Base-by-base conservation (phyloP, 129 eudicot genomes). In the Flaveria sonorensis region DNA sequence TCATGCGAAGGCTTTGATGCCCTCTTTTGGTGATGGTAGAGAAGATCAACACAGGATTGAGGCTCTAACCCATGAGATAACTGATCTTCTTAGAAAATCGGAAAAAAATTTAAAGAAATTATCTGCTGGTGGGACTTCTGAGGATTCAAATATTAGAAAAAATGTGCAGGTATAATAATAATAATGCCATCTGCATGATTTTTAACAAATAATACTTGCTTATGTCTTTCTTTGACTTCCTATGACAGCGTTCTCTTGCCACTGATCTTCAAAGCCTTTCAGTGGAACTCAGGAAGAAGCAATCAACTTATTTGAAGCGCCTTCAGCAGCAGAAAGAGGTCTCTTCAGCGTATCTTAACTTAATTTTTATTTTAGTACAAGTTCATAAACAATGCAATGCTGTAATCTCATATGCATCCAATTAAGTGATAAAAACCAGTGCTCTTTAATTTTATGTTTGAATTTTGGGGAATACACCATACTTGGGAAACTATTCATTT, bases 1-100 rank as follows among this genome's bases (percentile, higher is more conserved):
- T 79, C 98, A 93, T 87, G 92, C 96, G 43, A 91, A 91, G 81
- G 98, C 97, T 73, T 87, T 93, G 73, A 93, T 86, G 88, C 96
- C 93, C 15, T 90, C 96, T 18, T 93, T 93, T 85, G 97, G 95
- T 61, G 98, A 90, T 84, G 97, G 91, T 39, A 89, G 74, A 74
- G 97, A 93, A 78, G 97, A 90, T 84, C 97, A 90, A 78, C 85
- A 75, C 84, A 81, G 47, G 80, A 93, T 93, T 55, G 97, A 93
- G 74, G 79, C 85, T 55, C 90, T 90, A 68, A 93, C 96, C 36
- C 90, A 87, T 15, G 98, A 93, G 84, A 89, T 93, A 75, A 93
- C 98, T 52, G 85, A 80, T 80, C 85, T 93, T 7, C 56, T 93
- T 36, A 93, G 74, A 82, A 87, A 77, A 57, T 93, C 97, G 4